Evolutionary conservation across 352 stramenopile genomes (phyloP).

Genomic region (Phytopythium vexans): DNA sequence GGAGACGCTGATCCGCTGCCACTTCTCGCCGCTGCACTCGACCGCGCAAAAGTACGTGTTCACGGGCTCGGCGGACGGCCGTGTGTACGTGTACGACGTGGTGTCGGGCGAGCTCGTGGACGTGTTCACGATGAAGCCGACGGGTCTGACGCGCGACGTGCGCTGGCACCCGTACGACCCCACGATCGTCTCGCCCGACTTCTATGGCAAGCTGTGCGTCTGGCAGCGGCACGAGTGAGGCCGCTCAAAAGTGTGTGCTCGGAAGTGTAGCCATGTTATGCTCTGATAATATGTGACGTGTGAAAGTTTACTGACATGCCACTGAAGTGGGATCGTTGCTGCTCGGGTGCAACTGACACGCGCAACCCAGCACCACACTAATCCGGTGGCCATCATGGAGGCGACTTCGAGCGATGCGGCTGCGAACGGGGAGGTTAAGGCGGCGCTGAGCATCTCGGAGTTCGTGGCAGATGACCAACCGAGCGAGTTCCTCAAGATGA

Average conservation of each 20-base stretch:
- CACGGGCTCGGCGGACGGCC: constrained; percentile 77
- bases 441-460: constrained; percentile 21
- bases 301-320: neutral
- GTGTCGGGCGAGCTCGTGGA: constrained; percentile 71
- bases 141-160: constrained; percentile 77
- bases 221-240: constrained; percentile 57
- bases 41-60: constrained; percentile 86
- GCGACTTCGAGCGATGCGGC: too few relatives aligned
- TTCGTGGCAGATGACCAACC: constrained; percentile 49
- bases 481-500: constrained; percentile 61
- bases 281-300: neutral
- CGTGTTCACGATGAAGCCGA: constrained; percentile 76
- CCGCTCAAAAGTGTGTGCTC: neutral
- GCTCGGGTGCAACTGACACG: too few relatives aligned
- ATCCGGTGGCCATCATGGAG: too few relatives aligned
- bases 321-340: too few relatives aligned
- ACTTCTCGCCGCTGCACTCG: constrained; percentile 86
- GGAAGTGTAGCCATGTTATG: neutral
- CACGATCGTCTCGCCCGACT: constrained; percentile 80
- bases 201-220: constrained; percentile 84
- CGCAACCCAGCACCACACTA: too few relatives aligned
- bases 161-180: constrained; percentile 82
- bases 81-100: constrained; percentile 82
- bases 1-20: constrained; percentile 81
- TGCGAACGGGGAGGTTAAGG: too few relatives aligned